phyloP scores from a whole-genome alignment of 257 asterid genomes.

The Orobanche coerulescens region DNA sequence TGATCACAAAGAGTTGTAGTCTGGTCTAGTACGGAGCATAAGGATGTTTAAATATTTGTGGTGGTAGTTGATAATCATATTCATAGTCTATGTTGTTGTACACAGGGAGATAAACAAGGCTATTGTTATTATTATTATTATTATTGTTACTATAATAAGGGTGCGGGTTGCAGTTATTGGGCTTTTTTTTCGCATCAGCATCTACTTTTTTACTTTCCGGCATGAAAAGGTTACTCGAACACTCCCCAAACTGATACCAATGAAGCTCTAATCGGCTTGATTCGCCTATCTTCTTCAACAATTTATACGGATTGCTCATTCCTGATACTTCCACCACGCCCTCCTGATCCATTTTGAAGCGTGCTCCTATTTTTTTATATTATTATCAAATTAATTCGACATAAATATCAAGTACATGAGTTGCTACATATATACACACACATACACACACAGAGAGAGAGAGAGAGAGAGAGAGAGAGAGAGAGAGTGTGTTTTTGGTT shows the following conservation, averaged over 20 bases:
- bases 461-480: too few relatives aligned
- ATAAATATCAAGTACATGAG: too few relatives aligned
- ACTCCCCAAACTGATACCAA: conserved; percentile 32
- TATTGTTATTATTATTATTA: not conserved
- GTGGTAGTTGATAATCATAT: too few relatives aligned
- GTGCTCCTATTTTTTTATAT: not conserved
- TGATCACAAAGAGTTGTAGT: too few relatives aligned
- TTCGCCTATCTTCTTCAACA: conserved; percentile 22
- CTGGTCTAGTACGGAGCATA: too few relatives aligned
- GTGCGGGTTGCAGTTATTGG: not conserved
- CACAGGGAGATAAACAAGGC: not conserved
- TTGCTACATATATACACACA: too few relatives aligned
- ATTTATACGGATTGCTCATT: not conserved
- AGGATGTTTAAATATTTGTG: too few relatives aligned
- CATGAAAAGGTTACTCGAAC: conserved; percentile 22
- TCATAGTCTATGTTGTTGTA: not conserved
- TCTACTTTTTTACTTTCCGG: conserved; percentile 6
- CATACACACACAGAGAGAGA: too few relatives aligned
- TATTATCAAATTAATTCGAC: not conserved
- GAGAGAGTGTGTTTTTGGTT: too few relatives aligned
- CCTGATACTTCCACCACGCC: conserved; percentile 30
- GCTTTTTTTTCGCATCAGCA: not conserved
- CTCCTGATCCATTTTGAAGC: conserved; percentile 21
- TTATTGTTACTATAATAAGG: not conserved
- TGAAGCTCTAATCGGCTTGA: conserved; percentile 1